phyloP scores from a whole-genome alignment of 208 protist genomes.

The Trypanosoma melophagium region DNA sequence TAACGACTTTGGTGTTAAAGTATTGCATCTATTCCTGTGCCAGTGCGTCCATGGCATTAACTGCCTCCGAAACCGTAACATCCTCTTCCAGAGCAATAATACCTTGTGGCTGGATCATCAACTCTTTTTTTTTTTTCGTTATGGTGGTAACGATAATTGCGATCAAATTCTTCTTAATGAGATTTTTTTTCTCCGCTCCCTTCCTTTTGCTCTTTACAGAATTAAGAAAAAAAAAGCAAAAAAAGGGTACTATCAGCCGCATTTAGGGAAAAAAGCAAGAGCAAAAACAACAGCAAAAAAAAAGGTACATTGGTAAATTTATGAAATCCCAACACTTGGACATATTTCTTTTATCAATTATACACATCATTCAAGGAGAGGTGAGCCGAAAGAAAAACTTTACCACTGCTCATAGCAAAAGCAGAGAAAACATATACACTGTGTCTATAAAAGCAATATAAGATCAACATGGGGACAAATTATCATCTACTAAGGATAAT shows the following conservation, averaged over 20 bases:
- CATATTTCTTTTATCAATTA: too few species aligned
- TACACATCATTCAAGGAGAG: too few species aligned
- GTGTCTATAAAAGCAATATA: too few species aligned
- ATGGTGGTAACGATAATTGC: background rate
- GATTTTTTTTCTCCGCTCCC: background rate
- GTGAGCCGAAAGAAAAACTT: too few species aligned
- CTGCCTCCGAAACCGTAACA: background rate
- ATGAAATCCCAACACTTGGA: background rate
- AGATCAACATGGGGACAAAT: too few species aligned
- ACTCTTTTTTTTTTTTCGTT: background rate
- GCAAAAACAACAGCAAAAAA: background rate
- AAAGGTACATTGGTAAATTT: background rate
- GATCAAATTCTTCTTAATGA: background rate
- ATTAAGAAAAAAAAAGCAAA: background rate
- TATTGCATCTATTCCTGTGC: conserved; percentile 9
- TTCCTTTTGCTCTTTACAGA: too few species aligned
- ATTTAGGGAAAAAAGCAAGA: background rate
- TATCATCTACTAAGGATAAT: too few species aligned
- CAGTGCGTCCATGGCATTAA: conserved; percentile 6
- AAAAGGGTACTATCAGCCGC: background rate
- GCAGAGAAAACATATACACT: too few species aligned
- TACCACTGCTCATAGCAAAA: too few species aligned
- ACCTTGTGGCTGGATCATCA: background rate
- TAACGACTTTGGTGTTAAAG: conserved; percentile 10
- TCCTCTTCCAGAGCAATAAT: background rate